These are phyloP conservation scores for Olyra latifolia DNA, from an alignment of 176 grass and related monocot species.

Conservation along the genomic window DNA sequence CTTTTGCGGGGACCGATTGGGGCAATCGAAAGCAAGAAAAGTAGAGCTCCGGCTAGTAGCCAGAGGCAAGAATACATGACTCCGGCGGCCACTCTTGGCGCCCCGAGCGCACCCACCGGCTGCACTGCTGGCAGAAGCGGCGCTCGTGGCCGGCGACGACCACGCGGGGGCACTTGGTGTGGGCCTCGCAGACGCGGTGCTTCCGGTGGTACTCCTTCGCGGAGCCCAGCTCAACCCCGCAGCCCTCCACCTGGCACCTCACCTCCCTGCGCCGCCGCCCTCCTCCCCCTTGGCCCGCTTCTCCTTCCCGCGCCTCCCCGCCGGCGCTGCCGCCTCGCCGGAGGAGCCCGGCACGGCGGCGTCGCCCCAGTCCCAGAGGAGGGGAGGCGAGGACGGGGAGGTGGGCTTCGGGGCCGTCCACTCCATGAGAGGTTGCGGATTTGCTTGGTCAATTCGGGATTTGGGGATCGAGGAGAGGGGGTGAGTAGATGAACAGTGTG, in stretches of 20 bases:
- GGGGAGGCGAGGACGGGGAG: constrained; percentile 52
- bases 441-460: constrained; percentile 49
- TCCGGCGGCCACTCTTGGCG: background rate
- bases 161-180: constrained; percentile 75
- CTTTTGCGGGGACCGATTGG: background rate
- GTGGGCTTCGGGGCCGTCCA: constrained; percentile 41
- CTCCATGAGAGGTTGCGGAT: constrained; percentile 30
- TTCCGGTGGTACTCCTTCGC: constrained; percentile 84
- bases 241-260: constrained; percentile 83
- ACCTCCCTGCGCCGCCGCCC: constrained; percentile 34
- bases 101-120: constrained; percentile 49
- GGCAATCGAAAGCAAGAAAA: background rate
- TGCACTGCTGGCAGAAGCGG: constrained; percentile 94
- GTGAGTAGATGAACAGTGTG: constrained; percentile 42
- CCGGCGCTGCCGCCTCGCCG: constrained; percentile 33
- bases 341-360: constrained; percentile 30
- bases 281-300: constrained; percentile 45
- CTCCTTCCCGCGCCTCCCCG: constrained; percentile 45
- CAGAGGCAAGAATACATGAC: background rate
- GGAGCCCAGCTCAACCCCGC: constrained; percentile 49
- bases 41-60: background rate
- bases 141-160: constrained; percentile 75
- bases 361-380: constrained; percentile 87
- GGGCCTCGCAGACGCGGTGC: constrained; percentile 83
- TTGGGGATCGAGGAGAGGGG: constrained; percentile 50